Base-by-base conservation (phyloP, 2,329 filamentous ascomycete genomes). In the Pseudovirgaria hyperparasitica region DNA sequence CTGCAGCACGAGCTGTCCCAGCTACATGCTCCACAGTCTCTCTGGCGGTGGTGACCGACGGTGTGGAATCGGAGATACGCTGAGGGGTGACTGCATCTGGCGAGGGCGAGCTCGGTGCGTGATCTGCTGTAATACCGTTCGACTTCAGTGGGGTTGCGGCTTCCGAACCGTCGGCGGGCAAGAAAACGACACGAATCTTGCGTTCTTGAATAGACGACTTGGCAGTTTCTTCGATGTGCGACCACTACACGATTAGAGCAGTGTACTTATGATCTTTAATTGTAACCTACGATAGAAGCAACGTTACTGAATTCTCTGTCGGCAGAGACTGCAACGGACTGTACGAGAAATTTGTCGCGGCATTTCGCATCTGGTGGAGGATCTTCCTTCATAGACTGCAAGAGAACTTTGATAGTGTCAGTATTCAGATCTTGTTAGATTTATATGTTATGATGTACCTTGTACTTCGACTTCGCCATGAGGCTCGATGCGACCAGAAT, bases 351-450 rank as follows among this genome's bases (percentile, higher is more conserved):
- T 64, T 96, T 96, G 69, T 96, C 87, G 55, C 82, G 79, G 64
- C 90, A 98, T 56, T 84, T 86, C 36, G 80, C 76, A 52, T 93
- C 86, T 31, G 66, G 56, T 12, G 86, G 72, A 30, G 87, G 87
- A 47, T 96, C 86, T 49, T 84, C 74, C 66, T 93, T 94, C 90
- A 98, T 94, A 14, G 87, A 85, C 62, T 98, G 90, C 22, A 98
- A 74, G 19, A 96, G 76, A 32, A 98, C 90, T 92, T 41, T 27
- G 33, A 19, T 16, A n/a, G n/a, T n/a, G n/a, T n/a, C n/a, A n/a
- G n/a, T n/a, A n/a, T n/a, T n/a, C n/a, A n/a, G n/a, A n/a, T n/a
- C 13, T 8, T 5, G 23, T 22, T 18, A 17, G 16, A 6, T 22
- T 16, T 19, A 10, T 11, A 16, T 11, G 26, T 12, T 18, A 28